Percentiles rank a stretch among this genome's conserved stretches.
These are phyloP conservation scores for Piper betle DNA, from an alignment of 164 flowering plant genomes.

Conservation along the genomic window DNA sequence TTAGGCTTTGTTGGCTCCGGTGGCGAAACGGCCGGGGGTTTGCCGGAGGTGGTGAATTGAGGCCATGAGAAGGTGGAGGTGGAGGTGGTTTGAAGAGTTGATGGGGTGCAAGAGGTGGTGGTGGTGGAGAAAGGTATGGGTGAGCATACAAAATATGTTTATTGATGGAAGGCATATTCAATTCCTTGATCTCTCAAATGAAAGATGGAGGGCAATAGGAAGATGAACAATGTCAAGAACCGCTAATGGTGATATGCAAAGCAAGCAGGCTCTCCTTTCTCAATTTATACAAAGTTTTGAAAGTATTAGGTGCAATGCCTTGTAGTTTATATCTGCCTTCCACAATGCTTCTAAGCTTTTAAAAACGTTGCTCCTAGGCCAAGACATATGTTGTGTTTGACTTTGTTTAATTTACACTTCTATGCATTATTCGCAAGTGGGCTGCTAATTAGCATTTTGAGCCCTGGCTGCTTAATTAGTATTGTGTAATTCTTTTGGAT, in stretches of 20 bases:
- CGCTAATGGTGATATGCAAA: neutral
- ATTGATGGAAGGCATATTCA: neutral
- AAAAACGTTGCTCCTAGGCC: constrained; percentile 5
- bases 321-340: neutral
- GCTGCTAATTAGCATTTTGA: too few species aligned
- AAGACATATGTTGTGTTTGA: neutral
- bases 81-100: neutral
- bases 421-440: too few species aligned
- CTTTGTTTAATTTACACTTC: neutral
- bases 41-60: neutral
- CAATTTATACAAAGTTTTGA: neutral
- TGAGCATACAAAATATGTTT: neutral
- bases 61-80: neutral
- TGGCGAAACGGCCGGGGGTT: neutral
- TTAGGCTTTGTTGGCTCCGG: neutral
- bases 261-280: neutral
- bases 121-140: constrained; percentile 1
- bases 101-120: neutral
- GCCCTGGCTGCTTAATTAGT: too few species aligned
- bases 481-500: too few species aligned
- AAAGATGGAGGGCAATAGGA: neutral
- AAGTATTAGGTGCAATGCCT: neutral
- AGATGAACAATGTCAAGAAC: neutral
- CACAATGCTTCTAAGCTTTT: neutral
- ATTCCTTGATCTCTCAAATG: neutral